Percentiles rank a stretch among this genome's conserved stretches.
Evolutionary conservation across 1,284 basidiomycete species (phyloP).

Genomic region (Mycocalia duriaeana): DNA sequence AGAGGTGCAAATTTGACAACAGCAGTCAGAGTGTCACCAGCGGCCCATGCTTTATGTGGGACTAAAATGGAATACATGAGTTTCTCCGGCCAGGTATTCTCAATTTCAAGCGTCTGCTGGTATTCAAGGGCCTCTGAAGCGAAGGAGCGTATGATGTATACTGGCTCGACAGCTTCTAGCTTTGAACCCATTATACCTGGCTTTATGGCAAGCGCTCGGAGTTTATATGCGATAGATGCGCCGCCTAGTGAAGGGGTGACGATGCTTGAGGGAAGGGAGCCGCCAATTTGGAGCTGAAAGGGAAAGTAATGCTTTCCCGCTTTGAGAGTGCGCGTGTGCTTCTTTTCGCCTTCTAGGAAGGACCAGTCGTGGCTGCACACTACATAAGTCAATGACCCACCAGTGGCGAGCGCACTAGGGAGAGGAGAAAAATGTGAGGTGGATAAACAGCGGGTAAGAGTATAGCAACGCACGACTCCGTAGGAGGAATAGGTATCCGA

Average conservation of each 20-base stretch:
- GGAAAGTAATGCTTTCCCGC: slow-evolving; percentile 86
- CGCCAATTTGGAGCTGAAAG: slow-evolving; percentile 80
- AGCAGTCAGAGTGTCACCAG: slow-evolving; percentile 78
- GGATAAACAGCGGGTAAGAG: slow-evolving; percentile 11
- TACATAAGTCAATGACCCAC: slow-evolving; percentile 54
- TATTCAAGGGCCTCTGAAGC: slow-evolving; percentile 84
- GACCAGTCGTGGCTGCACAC: slow-evolving; percentile 84
- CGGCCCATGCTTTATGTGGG: slow-evolving; percentile 88
- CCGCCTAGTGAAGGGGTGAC: slow-evolving; percentile 52
- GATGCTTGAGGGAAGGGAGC: slow-evolving; percentile 76
- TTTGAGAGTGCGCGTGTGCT: slow-evolving; percentile 82
- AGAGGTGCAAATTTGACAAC: slow-evolving; percentile 85
- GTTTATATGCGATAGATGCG: slow-evolving; percentile 78
- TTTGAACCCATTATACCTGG: slow-evolving; percentile 64
- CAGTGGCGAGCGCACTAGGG: slow-evolving; percentile 34
- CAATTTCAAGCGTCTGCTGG: slow-evolving; percentile 90
- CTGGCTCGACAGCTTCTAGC: slow-evolving; percentile 55
- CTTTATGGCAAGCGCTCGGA: slow-evolving; percentile 77
- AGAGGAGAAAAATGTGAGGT: background rate
- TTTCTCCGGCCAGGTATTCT: slow-evolving; percentile 95
- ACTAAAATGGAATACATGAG: slow-evolving; percentile 87
- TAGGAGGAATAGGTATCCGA: slow-evolving; percentile 58
- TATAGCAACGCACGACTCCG: slow-evolving; percentile 54
- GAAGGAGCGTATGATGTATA: slow-evolving; percentile 73
- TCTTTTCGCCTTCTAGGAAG: slow-evolving; percentile 77